Evolutionary conservation across 306 rosid genomes (phyloP), one percentile per base, ranked within the genome.

Genomic region (Alnus glutinosa): DNA sequence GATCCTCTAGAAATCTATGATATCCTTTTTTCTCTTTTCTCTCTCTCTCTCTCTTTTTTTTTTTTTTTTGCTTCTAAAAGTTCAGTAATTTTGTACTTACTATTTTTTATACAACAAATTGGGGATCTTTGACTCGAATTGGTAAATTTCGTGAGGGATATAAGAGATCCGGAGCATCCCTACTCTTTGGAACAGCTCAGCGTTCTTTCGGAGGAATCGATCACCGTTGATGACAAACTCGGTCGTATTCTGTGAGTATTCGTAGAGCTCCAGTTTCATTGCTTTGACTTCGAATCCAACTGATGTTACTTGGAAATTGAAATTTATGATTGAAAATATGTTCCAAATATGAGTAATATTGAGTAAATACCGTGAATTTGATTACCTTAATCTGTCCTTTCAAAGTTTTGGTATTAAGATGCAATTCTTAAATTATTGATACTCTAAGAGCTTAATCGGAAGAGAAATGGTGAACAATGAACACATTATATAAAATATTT

Each of bases 151-250:
- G 98, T 92, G 91, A 90, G 98, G 87, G 97, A 95, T 83, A 95
- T 95, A 19, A 91, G 98, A 92, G 98, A 95, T 95, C 98, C 98
- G 36, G 98, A 95, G 70, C 98, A 95, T 81, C 98, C 98, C 9
- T 95, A 95, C 79, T 95, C 98, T n/a, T 78, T 95, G 66, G 98
- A 92, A 79, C 98, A 95, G 89, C 95, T 95, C 75, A 93, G 97
- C 59, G 98, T 95, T 39, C 94, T 95, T 18, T 95, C 98, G 1
- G 97, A 95, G 82, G 98, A 95, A 80, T 95, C 98, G 16, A 91
- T 95, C 78, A 89, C 98, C 18, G 97, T 95, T 19, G 97, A 95
- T 83, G 94, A 92, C 54, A 92, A 92, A 84, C 84, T 91, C 18
- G 96, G 96, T 18, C 90, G 94, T 9, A 95, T 95, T 85, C 83